phyloP scores from a whole-genome alignment of 164 flowering plant genomes.

The Tinospora cordifolia region DNA sequence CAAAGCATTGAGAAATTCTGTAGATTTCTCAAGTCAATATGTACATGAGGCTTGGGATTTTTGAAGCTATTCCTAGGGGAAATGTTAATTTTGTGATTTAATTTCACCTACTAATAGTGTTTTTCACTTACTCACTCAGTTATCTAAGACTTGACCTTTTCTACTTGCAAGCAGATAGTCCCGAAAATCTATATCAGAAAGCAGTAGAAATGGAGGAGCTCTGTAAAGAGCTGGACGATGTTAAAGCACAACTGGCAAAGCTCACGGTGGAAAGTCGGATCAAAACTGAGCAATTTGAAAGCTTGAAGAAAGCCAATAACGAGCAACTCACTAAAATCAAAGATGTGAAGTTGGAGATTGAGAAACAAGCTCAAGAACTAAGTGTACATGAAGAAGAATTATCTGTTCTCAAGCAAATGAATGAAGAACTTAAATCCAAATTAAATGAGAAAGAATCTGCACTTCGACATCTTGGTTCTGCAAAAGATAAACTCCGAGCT shows the following conservation, averaged over 20 bases:
- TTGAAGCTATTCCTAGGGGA: not conserved
- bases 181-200: not conserved
- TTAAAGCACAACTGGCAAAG: slow-evolving; percentile 53
- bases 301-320: slow-evolving; percentile 37
- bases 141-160: slow-evolving; percentile 1
- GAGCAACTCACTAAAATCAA: slow-evolving; percentile 35
- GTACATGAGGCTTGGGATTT: not conserved
- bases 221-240: slow-evolving; percentile 57
- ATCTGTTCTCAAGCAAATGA: slow-evolving; percentile 19
- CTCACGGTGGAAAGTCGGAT: slow-evolving; percentile 37
- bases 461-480: slow-evolving; percentile 27
- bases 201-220: slow-evolving; percentile 38
- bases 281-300: slow-evolving; percentile 41
- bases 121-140: not conserved
- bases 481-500: slow-evolving; percentile 35
- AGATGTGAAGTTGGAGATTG: slow-evolving; percentile 37
- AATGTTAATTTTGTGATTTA: not conserved
- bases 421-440: slow-evolving; percentile 28
- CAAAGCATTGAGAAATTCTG: not conserved
- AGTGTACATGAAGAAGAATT: slow-evolving; percentile 34
- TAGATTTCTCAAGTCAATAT: not conserved
- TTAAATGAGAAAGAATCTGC: slow-evolving; percentile 35
- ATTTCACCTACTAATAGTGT: not conserved
- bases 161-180: slow-evolving; percentile 7
- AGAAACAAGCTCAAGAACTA: slow-evolving; percentile 40